phyloP scores from a whole-genome alignment of 2,329 filamentous ascomycete species.

The Elsinoe ampelina region DNA sequence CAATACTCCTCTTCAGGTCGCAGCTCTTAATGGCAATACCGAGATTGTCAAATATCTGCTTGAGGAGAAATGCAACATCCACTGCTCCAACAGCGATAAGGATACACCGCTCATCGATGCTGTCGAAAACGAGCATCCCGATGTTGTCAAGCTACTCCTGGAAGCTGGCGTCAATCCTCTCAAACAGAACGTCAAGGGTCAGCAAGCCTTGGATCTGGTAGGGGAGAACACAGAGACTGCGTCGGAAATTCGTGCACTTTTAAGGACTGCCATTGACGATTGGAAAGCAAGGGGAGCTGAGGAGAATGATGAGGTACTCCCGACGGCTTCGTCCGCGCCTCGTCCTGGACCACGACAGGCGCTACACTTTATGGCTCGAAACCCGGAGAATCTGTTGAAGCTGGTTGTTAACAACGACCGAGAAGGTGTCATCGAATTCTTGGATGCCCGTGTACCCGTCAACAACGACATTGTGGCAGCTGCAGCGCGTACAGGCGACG shows the following conservation, averaged over 20 bases:
- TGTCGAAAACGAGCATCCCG: conserved; percentile 87
- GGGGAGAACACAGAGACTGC: conserved; percentile 71
- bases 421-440: conserved; percentile 39
- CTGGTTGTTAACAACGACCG: conserved; percentile 42
- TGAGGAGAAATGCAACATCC: conserved; percentile 71
- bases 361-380: conserved; percentile 42
- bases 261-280: conserved; percentile 37
- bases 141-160: conserved; percentile 75
- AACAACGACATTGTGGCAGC: conserved; percentile 85
- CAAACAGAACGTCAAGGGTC: conserved; percentile 49
- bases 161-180: conserved; percentile 84
- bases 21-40: conserved; percentile 74
- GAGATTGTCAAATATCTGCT: conserved; percentile 84
- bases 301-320: conserved; percentile 40
- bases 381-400: conserved; percentile 39
- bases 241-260: conserved; percentile 51
- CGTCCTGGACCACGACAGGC: conserved; percentile 30
- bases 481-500: conserved; percentile 84
- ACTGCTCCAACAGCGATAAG: conserved; percentile 63
- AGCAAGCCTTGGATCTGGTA: conserved; percentile 81
- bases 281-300: conserved; percentile 32
- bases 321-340: conserved; percentile 28
- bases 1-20: conserved; percentile 93
- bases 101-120: conserved; percentile 94
- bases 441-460: conserved; percentile 32